These are phyloP conservation scores for Hypoxylon sp. DNA, from an alignment of 2,329 filamentous ascomycete genomes.

Conservation along the genomic window DNA sequence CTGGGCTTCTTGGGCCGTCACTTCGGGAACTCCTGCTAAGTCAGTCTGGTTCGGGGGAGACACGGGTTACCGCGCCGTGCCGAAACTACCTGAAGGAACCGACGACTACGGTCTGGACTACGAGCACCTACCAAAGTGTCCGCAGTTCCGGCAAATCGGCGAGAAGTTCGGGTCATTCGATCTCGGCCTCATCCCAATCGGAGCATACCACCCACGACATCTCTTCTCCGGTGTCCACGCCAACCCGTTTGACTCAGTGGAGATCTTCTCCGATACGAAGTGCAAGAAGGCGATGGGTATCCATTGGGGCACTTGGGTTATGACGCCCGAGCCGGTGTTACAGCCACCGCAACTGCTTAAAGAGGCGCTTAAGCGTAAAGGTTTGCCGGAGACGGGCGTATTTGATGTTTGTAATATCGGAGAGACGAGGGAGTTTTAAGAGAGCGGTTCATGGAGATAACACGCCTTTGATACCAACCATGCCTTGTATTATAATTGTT, in stretches of 20 bases:
- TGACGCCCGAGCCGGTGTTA: conserved; percentile 87
- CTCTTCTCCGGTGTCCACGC: conserved; percentile 88
- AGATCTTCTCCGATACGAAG: conserved; percentile 88
- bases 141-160: conserved; percentile 89
- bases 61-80: conserved; percentile 89
- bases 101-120: conserved; percentile 82
- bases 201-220: conserved; percentile 82
- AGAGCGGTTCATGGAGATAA: conserved; percentile 38
- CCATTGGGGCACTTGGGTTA: conserved; percentile 92
- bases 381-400: conserved; percentile 77
- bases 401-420: conserved; percentile 90
- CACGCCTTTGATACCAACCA: too few species aligned
- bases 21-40: conserved; percentile 72
- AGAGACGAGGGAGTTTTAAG: conserved; percentile 81
- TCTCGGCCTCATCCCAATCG: conserved; percentile 92
- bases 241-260: conserved; percentile 88
- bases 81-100: conserved; percentile 68
- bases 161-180: conserved; percentile 87
- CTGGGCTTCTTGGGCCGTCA: conserved; percentile 89
- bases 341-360: conserved; percentile 83
- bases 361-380: conserved; percentile 78
- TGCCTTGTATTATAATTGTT: neutral
- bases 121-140: conserved; percentile 78
- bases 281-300: conserved; percentile 87
- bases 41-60: conserved; percentile 93